Conservation (phyloP, 2,329 filamentous ascomycete species). For the Grosmannia clavigera region DNA sequence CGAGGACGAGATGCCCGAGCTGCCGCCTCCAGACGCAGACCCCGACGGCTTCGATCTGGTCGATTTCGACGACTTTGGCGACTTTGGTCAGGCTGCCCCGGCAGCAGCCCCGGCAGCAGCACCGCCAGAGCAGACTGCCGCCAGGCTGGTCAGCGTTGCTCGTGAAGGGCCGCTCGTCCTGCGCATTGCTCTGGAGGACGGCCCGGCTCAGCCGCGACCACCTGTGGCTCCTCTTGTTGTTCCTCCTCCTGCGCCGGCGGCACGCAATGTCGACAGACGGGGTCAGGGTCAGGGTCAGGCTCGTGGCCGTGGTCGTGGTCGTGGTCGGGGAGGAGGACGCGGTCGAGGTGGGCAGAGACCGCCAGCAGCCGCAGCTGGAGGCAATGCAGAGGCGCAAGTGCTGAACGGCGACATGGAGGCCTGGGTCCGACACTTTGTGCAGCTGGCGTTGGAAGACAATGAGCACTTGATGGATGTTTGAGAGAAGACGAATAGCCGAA, state of each 20-base stretch:
- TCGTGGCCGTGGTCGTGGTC: neutral
- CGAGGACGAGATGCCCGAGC: slow-evolving; percentile 21
- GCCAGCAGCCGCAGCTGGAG: neutral
- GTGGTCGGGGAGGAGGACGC: slow-evolving; percentile 1
- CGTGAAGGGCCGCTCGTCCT: slow-evolving; percentile 45
- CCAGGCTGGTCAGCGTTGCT: slow-evolving; percentile 31
- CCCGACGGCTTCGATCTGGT: neutral
- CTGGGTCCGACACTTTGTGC: slow-evolving; percentile 13
- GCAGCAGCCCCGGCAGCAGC: slow-evolving; percentile 2
- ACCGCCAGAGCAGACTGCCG: slow-evolving; percentile 22
- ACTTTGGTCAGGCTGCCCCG: too few species aligned
- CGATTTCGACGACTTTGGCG: slow-evolving; percentile 2
- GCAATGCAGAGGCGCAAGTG: neutral
- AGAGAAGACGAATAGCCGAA: neutral
- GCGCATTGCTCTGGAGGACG: slow-evolving; percentile 29
- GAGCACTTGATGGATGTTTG: slow-evolving; percentile 10
- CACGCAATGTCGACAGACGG: too few species aligned
- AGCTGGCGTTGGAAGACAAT: slow-evolving; percentile 12
- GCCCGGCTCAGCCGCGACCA: neutral
- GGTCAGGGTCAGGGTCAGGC: neutral
- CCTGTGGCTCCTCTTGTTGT: neutral
- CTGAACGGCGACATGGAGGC: slow-evolving; percentile 9
- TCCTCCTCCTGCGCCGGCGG: neutral
- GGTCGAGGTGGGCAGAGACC: neutral
- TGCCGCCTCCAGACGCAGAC: too few species aligned